Evolutionary conservation across 208 protist species (phyloP).

Genomic region (Borovskyia barvae): DNA sequence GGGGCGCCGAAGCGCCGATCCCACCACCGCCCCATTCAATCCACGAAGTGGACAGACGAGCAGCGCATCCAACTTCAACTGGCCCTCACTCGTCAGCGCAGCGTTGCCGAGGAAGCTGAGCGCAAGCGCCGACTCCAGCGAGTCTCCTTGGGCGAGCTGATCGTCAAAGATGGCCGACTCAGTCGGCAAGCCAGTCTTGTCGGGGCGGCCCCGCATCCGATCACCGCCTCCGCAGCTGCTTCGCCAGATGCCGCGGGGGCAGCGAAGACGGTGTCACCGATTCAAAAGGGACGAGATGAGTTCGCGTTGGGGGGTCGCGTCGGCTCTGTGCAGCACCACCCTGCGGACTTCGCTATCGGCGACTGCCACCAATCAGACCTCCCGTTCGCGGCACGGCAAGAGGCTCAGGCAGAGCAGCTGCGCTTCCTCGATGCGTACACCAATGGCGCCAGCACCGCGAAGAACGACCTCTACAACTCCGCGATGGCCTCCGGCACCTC

Average conservation of each 20-base stretch:
- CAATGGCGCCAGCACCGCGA: slow-evolving; percentile 24
- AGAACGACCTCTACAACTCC: slow-evolving; percentile 34
- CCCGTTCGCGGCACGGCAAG: slow-evolving; percentile 74
- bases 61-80: slow-evolving; percentile 88
- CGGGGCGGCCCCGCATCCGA: not conserved
- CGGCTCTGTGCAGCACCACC: slow-evolving; percentile 77
- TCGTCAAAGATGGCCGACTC: slow-evolving; percentile 8
- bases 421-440: slow-evolving; percentile 74
- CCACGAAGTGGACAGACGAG: slow-evolving; percentile 81
- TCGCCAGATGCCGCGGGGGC: not conserved
- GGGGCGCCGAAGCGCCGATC: slow-evolving; percentile 5
- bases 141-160: slow-evolving; percentile 25
- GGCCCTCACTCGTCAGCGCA: slow-evolving; percentile 75
- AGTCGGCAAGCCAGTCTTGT: not conserved
- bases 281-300: slow-evolving; percentile 27
- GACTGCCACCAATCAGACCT: slow-evolving; percentile 44
- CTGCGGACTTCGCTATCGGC: slow-evolving; percentile 57
- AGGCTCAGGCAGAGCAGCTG: slow-evolving; percentile 57
- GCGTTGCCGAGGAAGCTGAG: slow-evolving; percentile 64
- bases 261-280: not conserved
- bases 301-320: slow-evolving; percentile 85
- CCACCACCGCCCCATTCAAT: slow-evolving; percentile 24
- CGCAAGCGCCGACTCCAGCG: slow-evolving; percentile 42
- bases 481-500: not conserved
- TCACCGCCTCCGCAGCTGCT: not conserved